These are phyloP conservation scores for Elsinoe australis DNA, from an alignment of 2,329 filamentous ascomycete genomes.

Conservation along the genomic window DNA sequence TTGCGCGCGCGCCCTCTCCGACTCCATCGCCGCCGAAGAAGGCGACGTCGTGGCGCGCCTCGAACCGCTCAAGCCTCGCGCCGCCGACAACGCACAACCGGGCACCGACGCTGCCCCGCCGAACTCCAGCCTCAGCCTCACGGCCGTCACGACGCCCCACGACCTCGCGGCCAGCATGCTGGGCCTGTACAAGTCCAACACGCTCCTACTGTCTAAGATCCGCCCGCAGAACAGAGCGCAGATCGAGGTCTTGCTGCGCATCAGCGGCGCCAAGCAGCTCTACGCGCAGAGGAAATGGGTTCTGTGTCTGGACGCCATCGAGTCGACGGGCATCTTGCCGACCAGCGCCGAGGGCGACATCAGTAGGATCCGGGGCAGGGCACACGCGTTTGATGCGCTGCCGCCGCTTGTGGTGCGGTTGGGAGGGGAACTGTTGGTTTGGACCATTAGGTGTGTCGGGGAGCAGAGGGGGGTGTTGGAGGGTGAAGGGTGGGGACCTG, in stretches of 20 bases:
- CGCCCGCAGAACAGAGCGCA: slow-evolving; percentile 51
- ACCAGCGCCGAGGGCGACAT: slow-evolving; percentile 68
- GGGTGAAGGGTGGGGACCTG: slow-evolving; percentile 55
- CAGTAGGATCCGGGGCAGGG: slow-evolving; percentile 67
- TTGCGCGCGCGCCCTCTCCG: slow-evolving; percentile 80
- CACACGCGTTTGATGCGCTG: slow-evolving; percentile 71
- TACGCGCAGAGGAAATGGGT: slow-evolving; percentile 54
- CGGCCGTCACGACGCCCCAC: slow-evolving; percentile 59
- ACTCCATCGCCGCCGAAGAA: slow-evolving; percentile 78
- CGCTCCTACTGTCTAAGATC: slow-evolving; percentile 54
- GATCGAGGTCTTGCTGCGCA: slow-evolving; percentile 51
- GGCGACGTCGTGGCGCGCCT: slow-evolving; percentile 72
- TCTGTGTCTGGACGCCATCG: slow-evolving; percentile 62
- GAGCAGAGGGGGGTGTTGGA: slow-evolving; percentile 66
- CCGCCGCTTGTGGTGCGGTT: slow-evolving; percentile 78
- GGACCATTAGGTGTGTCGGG: slow-evolving; percentile 83
- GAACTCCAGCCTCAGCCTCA: slow-evolving; percentile 56
- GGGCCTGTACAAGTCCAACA: slow-evolving; percentile 53
- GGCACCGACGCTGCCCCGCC: slow-evolving; percentile 32
- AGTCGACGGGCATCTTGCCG: slow-evolving; percentile 68
- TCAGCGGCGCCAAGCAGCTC: slow-evolving; percentile 53
- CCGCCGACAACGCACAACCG: slow-evolving; percentile 24
- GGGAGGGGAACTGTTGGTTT: slow-evolving; percentile 84
- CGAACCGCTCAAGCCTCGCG: slow-evolving; percentile 69
- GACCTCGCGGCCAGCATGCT: slow-evolving; percentile 57